A percentile compares a stretch with the other conserved stretches of the same genome.
Evolutionary conservation across 345 rosid genomes (phyloP).

Genomic region (Populus deltoides): DNA sequence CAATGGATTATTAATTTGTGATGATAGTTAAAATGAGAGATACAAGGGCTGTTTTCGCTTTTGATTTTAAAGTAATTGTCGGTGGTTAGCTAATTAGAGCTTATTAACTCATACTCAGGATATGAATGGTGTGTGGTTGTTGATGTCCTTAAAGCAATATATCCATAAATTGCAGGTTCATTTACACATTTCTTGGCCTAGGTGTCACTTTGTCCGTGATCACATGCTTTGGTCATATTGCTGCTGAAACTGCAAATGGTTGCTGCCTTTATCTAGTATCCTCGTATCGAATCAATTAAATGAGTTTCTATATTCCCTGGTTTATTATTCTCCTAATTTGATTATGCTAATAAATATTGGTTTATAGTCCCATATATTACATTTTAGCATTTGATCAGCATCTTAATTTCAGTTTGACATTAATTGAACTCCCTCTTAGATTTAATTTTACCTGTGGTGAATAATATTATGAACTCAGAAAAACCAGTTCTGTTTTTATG

Average conservation of each 20-base stretch:
- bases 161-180: constrained; percentile 57
- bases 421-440: background rate
- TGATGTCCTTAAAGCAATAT: constrained; percentile 6
- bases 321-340: background rate
- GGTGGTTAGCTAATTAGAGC: background rate
- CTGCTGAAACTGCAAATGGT: constrained; percentile 78
- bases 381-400: background rate
- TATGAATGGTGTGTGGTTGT: background rate
- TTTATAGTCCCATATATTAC: background rate
- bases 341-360: background rate
- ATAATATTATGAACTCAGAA: background rate
- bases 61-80: background rate
- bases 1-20: background rate
- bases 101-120: background rate
- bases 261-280: constrained; percentile 86
- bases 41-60: background rate
- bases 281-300: constrained; percentile 15
- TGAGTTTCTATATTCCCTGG: background rate
- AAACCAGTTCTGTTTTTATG: background rate
- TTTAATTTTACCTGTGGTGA: background rate
- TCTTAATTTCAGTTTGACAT: background rate
- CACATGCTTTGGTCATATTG: constrained; percentile 79
- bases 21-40: background rate
- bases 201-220: constrained; percentile 64
- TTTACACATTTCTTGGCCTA: constrained; percentile 65